Conservation (phyloP, 1,284 basidiomycete species). For the Cutaneotrichosporon sp. region DNA sequence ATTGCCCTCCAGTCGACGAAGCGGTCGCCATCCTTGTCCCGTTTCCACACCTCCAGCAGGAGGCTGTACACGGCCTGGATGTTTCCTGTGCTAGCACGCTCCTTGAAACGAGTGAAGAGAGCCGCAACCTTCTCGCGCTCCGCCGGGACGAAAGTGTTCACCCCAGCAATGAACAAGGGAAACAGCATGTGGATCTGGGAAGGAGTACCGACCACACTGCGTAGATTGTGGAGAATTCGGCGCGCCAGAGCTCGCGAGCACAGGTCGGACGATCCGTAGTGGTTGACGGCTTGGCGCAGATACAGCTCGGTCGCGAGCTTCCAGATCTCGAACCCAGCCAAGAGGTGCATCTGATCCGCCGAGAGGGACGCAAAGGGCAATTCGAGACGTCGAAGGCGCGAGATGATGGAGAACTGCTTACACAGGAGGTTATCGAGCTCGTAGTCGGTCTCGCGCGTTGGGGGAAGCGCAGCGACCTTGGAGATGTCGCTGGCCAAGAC, state of each 20-base stretch:
- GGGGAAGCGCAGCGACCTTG: neutral
- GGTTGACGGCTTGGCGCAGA: neutral
- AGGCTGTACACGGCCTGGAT: neutral
- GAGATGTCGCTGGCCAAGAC: neutral
- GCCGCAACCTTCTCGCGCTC: neutral
- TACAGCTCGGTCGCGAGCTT: neutral
- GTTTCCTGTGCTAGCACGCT: neutral
- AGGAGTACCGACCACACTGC: neutral
- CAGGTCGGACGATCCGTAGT: neutral
- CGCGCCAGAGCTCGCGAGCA: neutral
- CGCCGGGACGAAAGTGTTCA: neutral
- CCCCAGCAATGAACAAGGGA: neutral
- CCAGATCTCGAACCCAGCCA: neutral
- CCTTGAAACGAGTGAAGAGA: neutral
- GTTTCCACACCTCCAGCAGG: neutral
- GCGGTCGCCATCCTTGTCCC: neutral
- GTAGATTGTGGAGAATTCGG: neutral
- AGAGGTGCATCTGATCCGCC: neutral
- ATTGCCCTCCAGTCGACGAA: neutral
- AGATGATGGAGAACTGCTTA: neutral
- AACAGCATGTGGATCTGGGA: neutral
- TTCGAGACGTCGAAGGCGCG: neutral
- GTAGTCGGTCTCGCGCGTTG: neutral
- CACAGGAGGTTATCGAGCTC: neutral
- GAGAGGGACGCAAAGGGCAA: neutral